phyloP scores from a whole-genome alignment of 78 protist species.

The Chrysochromulina parva region DNA sequence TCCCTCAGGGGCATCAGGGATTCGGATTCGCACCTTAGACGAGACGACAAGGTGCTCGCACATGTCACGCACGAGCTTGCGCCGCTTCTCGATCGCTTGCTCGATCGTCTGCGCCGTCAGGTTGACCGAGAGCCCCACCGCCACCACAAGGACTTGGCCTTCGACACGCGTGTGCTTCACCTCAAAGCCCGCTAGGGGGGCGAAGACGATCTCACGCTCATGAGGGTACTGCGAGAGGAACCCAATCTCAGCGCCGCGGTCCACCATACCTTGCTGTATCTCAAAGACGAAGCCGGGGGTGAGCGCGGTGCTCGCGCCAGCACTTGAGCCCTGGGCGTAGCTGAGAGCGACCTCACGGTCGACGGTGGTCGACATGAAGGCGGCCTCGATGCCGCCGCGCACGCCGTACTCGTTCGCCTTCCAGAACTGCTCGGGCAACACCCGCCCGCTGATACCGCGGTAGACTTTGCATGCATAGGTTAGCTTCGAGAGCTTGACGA shows the following conservation, averaged over 20 bases:
- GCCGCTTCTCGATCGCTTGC: not conserved
- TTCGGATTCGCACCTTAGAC: too few species aligned
- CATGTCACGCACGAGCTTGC: not conserved
- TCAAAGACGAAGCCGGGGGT: not conserved
- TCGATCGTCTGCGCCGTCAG: not conserved
- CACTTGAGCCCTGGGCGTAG: not conserved
- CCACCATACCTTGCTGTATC: not conserved
- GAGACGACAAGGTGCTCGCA: too few species aligned
- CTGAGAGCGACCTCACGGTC: not conserved
- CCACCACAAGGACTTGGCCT: not conserved
- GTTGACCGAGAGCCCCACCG: not conserved
- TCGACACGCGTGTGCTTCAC: not conserved
- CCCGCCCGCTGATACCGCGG: not conserved
- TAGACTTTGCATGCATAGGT: not conserved
- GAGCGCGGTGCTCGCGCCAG: not conserved
- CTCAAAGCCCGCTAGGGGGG: not conserved
- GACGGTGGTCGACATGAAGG: not conserved
- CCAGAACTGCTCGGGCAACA: not conserved
- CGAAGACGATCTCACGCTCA: too few species aligned
- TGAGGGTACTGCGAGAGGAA: not conserved
- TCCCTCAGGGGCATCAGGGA: too few species aligned
- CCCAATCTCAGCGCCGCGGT: not conserved
- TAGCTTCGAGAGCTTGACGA: not conserved
- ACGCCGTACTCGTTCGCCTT: not conserved
- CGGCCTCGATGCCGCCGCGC: not conserved